Evolutionary conservation across 73 alveolate species (phyloP).

Genomic region (Effrenium voratum): DNA sequence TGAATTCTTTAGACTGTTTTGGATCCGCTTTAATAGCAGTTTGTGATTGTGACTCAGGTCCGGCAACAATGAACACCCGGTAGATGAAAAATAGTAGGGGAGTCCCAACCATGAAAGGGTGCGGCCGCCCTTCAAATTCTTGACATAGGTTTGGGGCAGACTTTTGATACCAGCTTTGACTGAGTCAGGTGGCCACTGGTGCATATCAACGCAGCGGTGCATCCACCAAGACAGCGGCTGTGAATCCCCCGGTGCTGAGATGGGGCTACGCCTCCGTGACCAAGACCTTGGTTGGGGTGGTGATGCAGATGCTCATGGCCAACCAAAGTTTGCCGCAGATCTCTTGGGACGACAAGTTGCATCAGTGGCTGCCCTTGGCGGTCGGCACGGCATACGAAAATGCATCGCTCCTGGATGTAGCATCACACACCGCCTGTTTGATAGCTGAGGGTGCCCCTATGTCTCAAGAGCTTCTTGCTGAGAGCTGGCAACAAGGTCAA

Average conservation of each 20-base stretch:
- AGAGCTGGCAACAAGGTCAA: not conserved
- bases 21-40: too few relatives aligned
- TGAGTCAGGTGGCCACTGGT: conserved; percentile 23
- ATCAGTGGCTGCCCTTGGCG: conserved; percentile 46
- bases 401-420: conserved; percentile 59
- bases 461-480: not conserved
- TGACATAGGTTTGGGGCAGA: too few relatives aligned
- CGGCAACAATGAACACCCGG: too few relatives aligned
- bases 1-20: too few relatives aligned
- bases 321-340: conserved; percentile 26
- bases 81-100: too few relatives aligned
- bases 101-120: too few relatives aligned
- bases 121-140: too few relatives aligned
- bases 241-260: conserved; percentile 14
- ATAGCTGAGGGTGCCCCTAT: conserved; percentile 19
- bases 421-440: conserved; percentile 53
- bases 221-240: conserved; percentile 23
- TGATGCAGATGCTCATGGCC: conserved; percentile 73
- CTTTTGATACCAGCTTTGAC: too few relatives aligned
- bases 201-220: conserved; percentile 48
- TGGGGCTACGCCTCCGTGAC: conserved; percentile 68
- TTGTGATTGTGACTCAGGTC: too few relatives aligned
- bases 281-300: conserved; percentile 70
- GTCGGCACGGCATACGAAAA: conserved; percentile 42
- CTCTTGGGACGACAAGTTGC: conserved; percentile 53